phyloP scores from a whole-genome alignment of 768 basidiomycete species.

The Postia placenta region DNA sequence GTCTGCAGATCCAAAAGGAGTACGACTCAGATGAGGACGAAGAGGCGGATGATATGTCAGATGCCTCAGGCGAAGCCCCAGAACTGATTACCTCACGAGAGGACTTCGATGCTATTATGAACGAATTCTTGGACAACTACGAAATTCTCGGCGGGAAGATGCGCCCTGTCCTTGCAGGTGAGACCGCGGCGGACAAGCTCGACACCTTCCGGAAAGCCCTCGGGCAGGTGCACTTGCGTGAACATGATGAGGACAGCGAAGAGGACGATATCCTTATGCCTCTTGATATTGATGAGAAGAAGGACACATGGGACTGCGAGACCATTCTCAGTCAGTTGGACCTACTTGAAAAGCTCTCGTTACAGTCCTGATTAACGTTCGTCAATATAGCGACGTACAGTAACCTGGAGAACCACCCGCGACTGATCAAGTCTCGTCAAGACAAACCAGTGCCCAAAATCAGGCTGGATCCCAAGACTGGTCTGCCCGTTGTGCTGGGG shows the following conservation, averaged over 20 bases:
- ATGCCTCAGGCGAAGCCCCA: conserved; percentile 56
- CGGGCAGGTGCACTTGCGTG: conserved; percentile 58
- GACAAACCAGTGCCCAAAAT: conserved; percentile 55
- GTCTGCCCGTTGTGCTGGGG: conserved; percentile 55
- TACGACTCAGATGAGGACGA: conserved; percentile 59
- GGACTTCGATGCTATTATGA: conserved; percentile 87
- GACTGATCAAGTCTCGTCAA: conserved; percentile 69
- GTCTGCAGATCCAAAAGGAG: conserved; percentile 63
- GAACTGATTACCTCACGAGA: conserved; percentile 75
- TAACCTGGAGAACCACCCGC: conserved; percentile 97
- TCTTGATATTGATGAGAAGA: conserved; percentile 43
- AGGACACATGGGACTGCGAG: conserved; percentile 93
- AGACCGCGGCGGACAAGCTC: conserved; percentile 71
- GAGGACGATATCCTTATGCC: conserved; percentile 38
- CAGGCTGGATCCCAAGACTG: conserved; percentile 67
- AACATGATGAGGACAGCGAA: conserved; percentile 42
- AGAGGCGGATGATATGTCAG: conserved; percentile 32
- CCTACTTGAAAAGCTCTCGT: too few species aligned
- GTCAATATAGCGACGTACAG: conserved; percentile 74
- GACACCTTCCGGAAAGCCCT: conserved; percentile 73
- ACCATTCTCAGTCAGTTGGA: conserved; percentile 85
- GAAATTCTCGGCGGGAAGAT: conserved; percentile 87
- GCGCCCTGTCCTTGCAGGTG: conserved; percentile 68
- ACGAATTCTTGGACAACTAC: conserved; percentile 89
- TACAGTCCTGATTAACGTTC: not conserved